Evolutionary conservation across 2,329 filamentous ascomycete species (phyloP).

Genomic region (Aspergillus unguis): DNA sequence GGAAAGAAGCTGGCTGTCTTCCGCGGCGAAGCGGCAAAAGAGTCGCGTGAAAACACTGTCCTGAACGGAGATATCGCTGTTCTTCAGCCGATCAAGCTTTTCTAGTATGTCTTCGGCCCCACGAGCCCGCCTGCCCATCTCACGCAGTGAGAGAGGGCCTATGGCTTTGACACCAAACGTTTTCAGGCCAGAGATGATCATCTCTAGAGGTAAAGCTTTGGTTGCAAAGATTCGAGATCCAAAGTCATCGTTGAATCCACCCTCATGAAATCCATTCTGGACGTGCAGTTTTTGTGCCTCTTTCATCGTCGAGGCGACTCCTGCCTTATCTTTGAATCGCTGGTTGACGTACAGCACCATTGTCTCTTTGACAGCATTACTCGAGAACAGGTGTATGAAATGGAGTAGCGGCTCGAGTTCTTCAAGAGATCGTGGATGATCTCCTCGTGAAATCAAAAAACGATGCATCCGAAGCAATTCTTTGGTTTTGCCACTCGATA

Average conservation of each 20-base stretch:
- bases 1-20: conserved; percentile 53
- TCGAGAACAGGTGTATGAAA: conserved; percentile 33
- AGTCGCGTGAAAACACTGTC: conserved; percentile 63
- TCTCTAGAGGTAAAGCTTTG: conserved; percentile 67
- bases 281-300: neutral
- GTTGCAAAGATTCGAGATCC: conserved; percentile 81
- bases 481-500: conserved; percentile 34
- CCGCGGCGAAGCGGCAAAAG: conserved; percentile 60
- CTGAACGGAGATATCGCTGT: conserved; percentile 61
- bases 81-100: conserved; percentile 60
- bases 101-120: conserved; percentile 55
- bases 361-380: conserved; percentile 20
- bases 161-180: conserved; percentile 69
- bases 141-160: conserved; percentile 72
- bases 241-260: conserved; percentile 63
- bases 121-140: conserved; percentile 66
- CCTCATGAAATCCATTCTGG: conserved; percentile 28
- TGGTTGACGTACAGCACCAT: conserved; percentile 22
- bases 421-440: conserved; percentile 40
- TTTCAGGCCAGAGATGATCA: conserved; percentile 66
- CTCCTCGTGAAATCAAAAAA: conserved; percentile 40
- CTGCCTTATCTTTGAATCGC: conserved; percentile 17
- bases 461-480: conserved; percentile 48
- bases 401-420: conserved; percentile 42
- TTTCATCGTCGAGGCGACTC: neutral